Percentiles rank a stretch among this genome's conserved stretches.
phyloP scores from a whole-genome alignment of 169 alveolate species.

The Eimeria praecox region DNA sequence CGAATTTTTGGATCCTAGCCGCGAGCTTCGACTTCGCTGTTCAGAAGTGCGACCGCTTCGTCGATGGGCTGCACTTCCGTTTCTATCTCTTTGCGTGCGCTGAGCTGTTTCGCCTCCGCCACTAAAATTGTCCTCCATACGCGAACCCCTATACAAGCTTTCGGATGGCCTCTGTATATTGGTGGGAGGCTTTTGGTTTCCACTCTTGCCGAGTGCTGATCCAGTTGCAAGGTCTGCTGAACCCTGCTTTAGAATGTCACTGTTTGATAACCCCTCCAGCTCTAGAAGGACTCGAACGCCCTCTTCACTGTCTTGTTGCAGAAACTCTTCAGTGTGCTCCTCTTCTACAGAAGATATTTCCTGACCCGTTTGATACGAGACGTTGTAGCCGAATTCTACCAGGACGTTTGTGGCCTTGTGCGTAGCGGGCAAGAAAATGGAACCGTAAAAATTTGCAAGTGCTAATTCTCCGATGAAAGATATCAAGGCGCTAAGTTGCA shows the following conservation, averaged over 20 bases:
- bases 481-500: slow-evolving; percentile 36
- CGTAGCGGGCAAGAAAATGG: slow-evolving; percentile 79
- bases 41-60: slow-evolving; percentile 13
- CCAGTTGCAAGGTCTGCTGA: slow-evolving; percentile 21
- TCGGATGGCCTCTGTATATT: not conserved
- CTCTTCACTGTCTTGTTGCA: slow-evolving; percentile 40
- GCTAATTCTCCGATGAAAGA: slow-evolving; percentile 62
- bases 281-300: slow-evolving; percentile 65
- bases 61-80: not conserved
- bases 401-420: slow-evolving; percentile 69
- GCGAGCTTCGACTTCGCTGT: slow-evolving; percentile 30
- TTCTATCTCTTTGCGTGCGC: slow-evolving; percentile 25
- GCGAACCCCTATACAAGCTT: not conserved
- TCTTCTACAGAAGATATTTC: slow-evolving; percentile 36
- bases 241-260: slow-evolving; percentile 9
- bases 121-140: not conserved
- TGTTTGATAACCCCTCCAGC: slow-evolving; percentile 31
- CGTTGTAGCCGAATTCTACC: slow-evolving; percentile 75
- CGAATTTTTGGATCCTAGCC: slow-evolving; percentile 39
- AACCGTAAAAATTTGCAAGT: slow-evolving; percentile 73
- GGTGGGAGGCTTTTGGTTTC: not conserved
- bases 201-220: not conserved
- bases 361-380: slow-evolving; percentile 53
- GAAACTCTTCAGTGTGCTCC: not conserved
- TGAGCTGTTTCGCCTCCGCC: slow-evolving; percentile 20